Evolutionary conservation across 441 rosid genomes (phyloP).

Genomic region (Monsonia emarginata): DNA sequence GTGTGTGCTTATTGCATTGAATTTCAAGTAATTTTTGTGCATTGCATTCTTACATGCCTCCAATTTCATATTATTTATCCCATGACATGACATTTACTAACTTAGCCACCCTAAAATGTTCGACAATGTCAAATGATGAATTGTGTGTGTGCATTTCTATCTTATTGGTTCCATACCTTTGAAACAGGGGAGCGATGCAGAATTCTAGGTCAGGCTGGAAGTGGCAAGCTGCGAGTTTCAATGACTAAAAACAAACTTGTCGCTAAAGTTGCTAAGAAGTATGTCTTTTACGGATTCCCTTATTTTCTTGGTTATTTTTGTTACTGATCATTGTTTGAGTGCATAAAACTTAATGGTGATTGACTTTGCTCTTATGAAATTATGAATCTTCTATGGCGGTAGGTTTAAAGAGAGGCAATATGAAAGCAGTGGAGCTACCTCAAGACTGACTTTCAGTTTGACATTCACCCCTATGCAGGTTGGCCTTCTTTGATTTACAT

Average conservation of each 20-base stretch:
- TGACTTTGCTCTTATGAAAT: not conserved
- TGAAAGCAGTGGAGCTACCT: constrained; percentile 74
- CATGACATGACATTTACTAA: too few species aligned
- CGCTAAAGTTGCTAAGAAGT: constrained; percentile 87
- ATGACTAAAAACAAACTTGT: constrained; percentile 68
- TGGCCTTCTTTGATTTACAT: not conserved
- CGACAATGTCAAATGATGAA: not conserved
- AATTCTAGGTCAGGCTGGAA: constrained; percentile 98
- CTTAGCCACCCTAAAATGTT: not conserved
- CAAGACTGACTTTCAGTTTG: constrained; percentile 84
- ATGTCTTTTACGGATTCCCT: constrained; percentile 5
- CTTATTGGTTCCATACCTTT: constrained; percentile 15
- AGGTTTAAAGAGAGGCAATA: constrained; percentile 59
- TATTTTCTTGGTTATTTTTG: not conserved
- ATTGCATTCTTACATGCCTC: not conserved
- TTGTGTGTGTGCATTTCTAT: not conserved
- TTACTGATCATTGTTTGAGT: not conserved
- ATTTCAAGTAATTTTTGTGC: not conserved
- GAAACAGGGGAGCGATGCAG: constrained; percentile 89
- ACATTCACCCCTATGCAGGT: constrained; percentile 98
- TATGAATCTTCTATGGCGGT: constrained; percentile 11
- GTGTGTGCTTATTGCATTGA: too few species aligned
- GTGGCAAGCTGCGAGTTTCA: constrained; percentile 75
- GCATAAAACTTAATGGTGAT: not conserved
- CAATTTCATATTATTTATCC: not conserved